Evolutionary conservation across 805 yeast genomes (phyloP).

Genomic region (Cyberlindnera nakhonratchasimensis): DNA sequence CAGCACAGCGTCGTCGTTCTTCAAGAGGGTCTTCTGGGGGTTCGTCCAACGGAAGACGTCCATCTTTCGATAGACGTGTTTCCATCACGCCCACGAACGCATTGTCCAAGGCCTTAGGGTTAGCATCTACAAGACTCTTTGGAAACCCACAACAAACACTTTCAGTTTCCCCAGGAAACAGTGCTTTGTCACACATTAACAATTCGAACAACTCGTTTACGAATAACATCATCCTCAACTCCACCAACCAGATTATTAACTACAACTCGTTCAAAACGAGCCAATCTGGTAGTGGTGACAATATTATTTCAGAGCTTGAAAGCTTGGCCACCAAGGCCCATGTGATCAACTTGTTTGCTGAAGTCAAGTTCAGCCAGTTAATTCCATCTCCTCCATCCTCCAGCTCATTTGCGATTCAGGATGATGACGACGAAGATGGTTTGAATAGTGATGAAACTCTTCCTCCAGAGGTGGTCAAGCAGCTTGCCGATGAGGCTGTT

Average conservation of each 20-base stretch:
- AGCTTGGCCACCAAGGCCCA: conserved; percentile 85
- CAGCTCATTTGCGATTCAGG: conserved; percentile 34
- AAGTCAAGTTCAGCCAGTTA: conserved; percentile 82
- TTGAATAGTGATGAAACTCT: conserved; percentile 29
- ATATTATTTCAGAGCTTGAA: conserved; percentile 52
- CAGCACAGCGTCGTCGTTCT: conserved; percentile 31
- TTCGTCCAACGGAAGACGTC: conserved; percentile 47
- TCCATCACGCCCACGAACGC: conserved; percentile 81
- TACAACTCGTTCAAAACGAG: conserved; percentile 14
- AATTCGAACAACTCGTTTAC: conserved; percentile 24
- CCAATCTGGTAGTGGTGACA: conserved; percentile 30
- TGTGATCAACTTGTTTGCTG: conserved; percentile 85
- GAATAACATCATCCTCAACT: conserved; percentile 21
- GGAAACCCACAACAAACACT: conserved; percentile 41
- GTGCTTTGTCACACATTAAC: conserved; percentile 17
- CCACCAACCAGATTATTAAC: conserved; percentile 20
- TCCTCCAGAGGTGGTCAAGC: conserved; percentile 54
- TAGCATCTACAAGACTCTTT: conserved; percentile 84
- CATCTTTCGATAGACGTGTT: conserved; percentile 58
- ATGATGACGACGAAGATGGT: conserved; percentile 33
- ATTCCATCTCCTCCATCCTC: conserved; percentile 58
- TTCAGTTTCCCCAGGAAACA: conserved; percentile 19
- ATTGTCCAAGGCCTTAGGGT: conserved; percentile 77
- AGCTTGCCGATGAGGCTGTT: conserved; percentile 82
- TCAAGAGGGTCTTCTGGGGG: conserved; percentile 47